Conservation (phyloP, 2,329 filamentous ascomycete species). For the Pezicula carpinea region DNA sequence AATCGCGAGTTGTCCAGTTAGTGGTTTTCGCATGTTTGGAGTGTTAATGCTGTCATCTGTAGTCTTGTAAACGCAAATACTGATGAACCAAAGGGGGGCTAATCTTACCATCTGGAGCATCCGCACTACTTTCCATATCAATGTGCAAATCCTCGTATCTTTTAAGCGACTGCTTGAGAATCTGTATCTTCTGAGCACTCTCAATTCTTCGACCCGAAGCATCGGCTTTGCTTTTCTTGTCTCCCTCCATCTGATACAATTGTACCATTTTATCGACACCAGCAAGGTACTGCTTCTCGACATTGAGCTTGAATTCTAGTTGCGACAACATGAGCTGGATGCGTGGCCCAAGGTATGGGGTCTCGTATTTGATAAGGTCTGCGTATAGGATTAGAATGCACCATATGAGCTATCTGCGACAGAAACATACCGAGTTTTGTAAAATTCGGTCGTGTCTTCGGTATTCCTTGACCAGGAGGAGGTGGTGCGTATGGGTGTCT, state of each 20-base stretch:
- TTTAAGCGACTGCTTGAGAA: constrained; percentile 92
- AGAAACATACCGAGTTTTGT: constrained; percentile 82
- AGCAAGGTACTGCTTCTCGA: constrained; percentile 98
- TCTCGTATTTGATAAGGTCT: constrained; percentile 99
- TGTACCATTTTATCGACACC: constrained; percentile 99
- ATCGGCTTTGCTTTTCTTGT: constrained; percentile 91
- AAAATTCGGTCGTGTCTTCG: constrained; percentile 81
- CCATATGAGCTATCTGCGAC: constrained; percentile 5
- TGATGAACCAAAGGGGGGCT: background rate
- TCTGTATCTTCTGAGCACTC: constrained; percentile 95
- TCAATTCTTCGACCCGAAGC: constrained; percentile 86
- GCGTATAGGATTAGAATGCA: constrained; percentile 10
- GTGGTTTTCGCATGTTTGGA: constrained; percentile 90
- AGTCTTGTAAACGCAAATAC: constrained; percentile 2
- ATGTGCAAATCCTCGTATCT: constrained; percentile 97
- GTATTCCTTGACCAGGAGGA: constrained; percentile 60
- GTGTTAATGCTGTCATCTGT: constrained; percentile 94
- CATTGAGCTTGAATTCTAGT: constrained; percentile 96
- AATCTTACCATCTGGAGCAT: constrained; percentile 71
- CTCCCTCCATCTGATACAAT: constrained; percentile 94
- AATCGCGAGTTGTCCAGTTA: constrained; percentile 85
- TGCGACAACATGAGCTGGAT: constrained; percentile 99
- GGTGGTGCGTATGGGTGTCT: constrained; percentile 74
- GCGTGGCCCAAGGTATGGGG: constrained; percentile 86
- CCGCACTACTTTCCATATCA: constrained; percentile 72